phyloP scores from a whole-genome alignment of 1,284 basidiomycete species.

The Farysia itapuensis region DNA sequence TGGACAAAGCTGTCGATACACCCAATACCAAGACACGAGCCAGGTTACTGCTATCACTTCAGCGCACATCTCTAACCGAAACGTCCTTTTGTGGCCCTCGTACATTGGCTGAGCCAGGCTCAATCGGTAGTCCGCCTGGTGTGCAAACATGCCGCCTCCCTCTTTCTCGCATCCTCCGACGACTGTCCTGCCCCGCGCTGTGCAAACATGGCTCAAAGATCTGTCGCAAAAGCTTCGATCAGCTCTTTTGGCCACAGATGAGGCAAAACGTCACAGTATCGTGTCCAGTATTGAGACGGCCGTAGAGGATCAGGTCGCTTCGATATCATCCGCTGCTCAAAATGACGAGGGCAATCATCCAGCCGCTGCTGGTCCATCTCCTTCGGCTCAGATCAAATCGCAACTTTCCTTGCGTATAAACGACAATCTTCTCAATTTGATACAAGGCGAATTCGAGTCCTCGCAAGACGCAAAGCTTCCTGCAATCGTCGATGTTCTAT shows the following conservation, averaged over 20 bases:
- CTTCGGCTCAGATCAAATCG: constrained; percentile 27
- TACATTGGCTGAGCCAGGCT: background rate
- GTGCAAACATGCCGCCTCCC: constrained; percentile 28
- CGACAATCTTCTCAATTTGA: constrained; percentile 25
- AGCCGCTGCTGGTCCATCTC: constrained; percentile 16
- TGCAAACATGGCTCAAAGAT: constrained; percentile 37
- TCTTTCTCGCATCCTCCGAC: constrained; percentile 37
- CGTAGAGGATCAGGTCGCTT: constrained; percentile 15
- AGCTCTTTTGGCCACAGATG: constrained; percentile 11
- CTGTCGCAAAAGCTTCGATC: constrained; percentile 20
- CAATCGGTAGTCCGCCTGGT: background rate
- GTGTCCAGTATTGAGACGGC: constrained; percentile 16
- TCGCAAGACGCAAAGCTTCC: constrained; percentile 22
- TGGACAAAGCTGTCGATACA: constrained; percentile 37
- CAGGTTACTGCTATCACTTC: constrained; percentile 3
- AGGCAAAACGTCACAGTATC: constrained; percentile 16
- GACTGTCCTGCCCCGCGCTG: constrained; percentile 18
- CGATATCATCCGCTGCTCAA: constrained; percentile 11
- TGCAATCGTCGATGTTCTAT: constrained; percentile 40
- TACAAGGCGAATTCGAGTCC: constrained; percentile 32
- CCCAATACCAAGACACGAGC: constrained; percentile 38
- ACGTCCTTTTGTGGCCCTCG: background rate
- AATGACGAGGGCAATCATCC: constrained; percentile 28
- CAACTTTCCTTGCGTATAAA: constrained; percentile 39
- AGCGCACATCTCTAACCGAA: background rate